These are phyloP conservation scores for Russula foetens DNA, from an alignment of 768 basidiomycete genomes.

Conservation along the genomic window DNA sequence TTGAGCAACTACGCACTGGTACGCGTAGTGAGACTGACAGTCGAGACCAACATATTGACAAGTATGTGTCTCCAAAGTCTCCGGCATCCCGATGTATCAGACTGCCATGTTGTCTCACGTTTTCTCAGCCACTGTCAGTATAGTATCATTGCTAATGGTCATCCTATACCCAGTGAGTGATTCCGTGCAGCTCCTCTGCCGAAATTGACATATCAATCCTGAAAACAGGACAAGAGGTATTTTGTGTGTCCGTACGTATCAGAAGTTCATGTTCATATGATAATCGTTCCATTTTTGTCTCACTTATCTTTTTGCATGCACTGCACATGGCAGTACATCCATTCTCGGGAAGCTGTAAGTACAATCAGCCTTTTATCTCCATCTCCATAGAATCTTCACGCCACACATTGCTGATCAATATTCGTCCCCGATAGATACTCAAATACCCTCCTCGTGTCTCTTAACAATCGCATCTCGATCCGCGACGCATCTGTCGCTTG, in stretches of 20 bases:
- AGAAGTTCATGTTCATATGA: neutral
- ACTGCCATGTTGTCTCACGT: neutral
- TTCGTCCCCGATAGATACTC: slow-evolving; percentile 11
- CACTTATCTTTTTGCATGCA: neutral
- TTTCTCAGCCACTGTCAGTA: neutral
- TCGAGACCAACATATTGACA: slow-evolving; percentile 23
- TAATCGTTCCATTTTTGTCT: neutral
- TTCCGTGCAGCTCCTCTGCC: too few relatives aligned
- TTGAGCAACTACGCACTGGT: slow-evolving; percentile 8
- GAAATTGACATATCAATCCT: neutral
- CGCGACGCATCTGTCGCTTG: neutral
- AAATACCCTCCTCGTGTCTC: slow-evolving; percentile 24
- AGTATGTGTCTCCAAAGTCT: slow-evolving; percentile 1
- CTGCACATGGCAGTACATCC: slow-evolving; percentile 7
- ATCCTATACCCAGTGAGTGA: neutral
- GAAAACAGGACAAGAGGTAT: slow-evolving; percentile 3
- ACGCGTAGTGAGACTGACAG: slow-evolving; percentile 21
- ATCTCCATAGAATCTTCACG: too few relatives aligned
- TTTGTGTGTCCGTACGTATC: slow-evolving; percentile 2
- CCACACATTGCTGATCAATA: neutral
- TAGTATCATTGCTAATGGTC: neutral
- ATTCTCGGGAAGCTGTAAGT: slow-evolving; percentile 14
- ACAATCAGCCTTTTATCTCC: neutral
- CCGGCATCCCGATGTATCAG: too few relatives aligned
- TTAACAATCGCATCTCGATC: slow-evolving; percentile 20